Percentiles rank a stretch among this genome's conserved stretches.
Evolutionary conservation across 495 filamentous ascomycete species (phyloP).

Genomic region (Trichoderma reesei): DNA sequence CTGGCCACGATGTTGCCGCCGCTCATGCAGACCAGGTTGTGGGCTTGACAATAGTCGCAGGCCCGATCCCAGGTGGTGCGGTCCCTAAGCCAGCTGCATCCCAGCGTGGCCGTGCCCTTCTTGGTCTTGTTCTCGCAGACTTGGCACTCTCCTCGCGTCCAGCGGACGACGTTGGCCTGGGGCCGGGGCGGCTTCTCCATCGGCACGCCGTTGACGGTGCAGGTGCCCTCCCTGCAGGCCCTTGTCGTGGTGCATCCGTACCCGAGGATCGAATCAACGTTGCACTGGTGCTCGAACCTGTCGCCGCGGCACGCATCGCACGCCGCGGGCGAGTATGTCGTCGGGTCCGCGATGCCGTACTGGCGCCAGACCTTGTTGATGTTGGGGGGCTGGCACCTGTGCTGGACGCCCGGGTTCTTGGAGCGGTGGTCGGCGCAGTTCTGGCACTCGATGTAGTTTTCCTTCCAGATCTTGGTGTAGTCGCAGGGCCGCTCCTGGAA

Average conservation of each 20-base stretch:
- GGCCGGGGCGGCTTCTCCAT: not conserved
- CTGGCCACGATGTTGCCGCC: not conserved
- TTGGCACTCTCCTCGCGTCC: not conserved
- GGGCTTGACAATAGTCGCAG: not conserved
- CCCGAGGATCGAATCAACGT: not conserved
- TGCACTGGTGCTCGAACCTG: not conserved
- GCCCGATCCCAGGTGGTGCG: not conserved
- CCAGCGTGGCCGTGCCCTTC: not conserved
- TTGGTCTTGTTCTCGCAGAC: not conserved
- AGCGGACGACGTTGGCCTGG: not conserved
- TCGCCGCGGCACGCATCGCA: not conserved
- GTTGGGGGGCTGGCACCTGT: not conserved
- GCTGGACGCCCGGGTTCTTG: not conserved
- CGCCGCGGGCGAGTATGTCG: not conserved
- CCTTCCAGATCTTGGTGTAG: not conserved
- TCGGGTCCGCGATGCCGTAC: not conserved
- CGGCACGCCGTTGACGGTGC: not conserved
- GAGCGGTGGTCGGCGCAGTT: constrained; percentile 3
- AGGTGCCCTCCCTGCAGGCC: not conserved
- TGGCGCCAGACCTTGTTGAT: not conserved
- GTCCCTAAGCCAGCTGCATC: not conserved
- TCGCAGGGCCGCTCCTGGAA: not conserved
- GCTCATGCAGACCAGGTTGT: not conserved
- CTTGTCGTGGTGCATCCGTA: not conserved
- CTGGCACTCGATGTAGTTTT: not conserved